These are phyloP conservation scores for Vitellaria paradoxa DNA, from an alignment of 179 eudicot species.

Conservation along the genomic window DNA sequence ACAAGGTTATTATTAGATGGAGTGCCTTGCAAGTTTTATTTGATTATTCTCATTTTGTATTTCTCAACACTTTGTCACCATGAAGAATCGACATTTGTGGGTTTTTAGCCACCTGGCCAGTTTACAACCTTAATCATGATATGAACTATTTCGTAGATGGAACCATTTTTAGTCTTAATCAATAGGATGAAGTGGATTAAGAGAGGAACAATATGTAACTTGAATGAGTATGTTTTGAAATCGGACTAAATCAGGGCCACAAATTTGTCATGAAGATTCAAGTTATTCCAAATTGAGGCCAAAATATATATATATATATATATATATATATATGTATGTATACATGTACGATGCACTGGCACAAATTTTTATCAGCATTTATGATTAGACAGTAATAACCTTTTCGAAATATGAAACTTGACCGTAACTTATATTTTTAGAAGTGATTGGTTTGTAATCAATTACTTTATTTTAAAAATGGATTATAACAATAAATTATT, in stretches of 20 bases:
- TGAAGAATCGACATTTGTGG: neutral
- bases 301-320: too few species aligned
- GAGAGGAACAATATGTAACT: neutral
- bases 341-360: too few species aligned
- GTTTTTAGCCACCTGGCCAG: slow-evolving; percentile 11
- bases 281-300: too few species aligned
- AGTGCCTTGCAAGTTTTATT: slow-evolving; percentile 13
- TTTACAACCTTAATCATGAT: neutral
- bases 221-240: slow-evolving; percentile 6
- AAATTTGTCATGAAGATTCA: too few species aligned
- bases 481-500: too few species aligned
- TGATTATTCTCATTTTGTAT: neutral
- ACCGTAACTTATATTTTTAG: too few species aligned
- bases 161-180: neutral
- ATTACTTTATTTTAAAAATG: too few species aligned
- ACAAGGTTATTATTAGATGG: neutral
- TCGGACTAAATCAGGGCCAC: neutral
- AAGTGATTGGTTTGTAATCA: too few species aligned
- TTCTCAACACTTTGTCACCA: slow-evolving; percentile 1
- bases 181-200: neutral
- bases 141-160: neutral
- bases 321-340: too few species aligned
- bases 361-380: too few species aligned
- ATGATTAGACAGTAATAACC: too few species aligned
- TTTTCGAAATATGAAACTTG: too few species aligned